Base-by-base conservation (phyloP, 805 yeast species). In the Isabelozyma gotoi region DNA sequence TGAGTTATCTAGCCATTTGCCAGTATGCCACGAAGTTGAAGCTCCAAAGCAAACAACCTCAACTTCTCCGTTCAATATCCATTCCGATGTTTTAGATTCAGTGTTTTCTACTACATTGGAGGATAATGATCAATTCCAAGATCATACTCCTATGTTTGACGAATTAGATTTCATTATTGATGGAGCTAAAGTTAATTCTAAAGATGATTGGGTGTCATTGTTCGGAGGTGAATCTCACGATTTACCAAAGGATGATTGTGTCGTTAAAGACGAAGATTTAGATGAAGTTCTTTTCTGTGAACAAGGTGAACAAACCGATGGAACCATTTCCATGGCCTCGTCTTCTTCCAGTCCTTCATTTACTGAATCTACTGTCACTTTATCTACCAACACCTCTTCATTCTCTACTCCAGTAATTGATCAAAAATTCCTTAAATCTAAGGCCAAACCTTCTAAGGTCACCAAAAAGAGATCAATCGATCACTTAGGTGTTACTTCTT, bases 401-500 rank as follows among this genome's bases (percentile, higher is more conserved):
- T 55, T 60, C 38, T 52, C 69, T 4, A 67, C 71, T 29, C 73
- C 73, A 12, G 44, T 57, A 33, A 48, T 67, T 35, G 69, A 62
- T 40, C 40, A 43, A 33, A 35, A 45, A 12, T 19, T 37, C 11
- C 20, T 12, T 19, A 31, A 50, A 36, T 31, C 37, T 19, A 46
- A 44, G 15, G 42, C 55, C 7, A 43, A 42, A 20, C 38, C 12
- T 33, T 5, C 31, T 7, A 16, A 15, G 3, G 36, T 49, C 29
- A 34, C 41, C 33, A 36, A 36, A 36, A 36, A 53, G 46, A 35
- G 53, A 52, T 44, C 38, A 47, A 79, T 74, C 46, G 96, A 89
- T 63, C 82, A 80, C 51, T 71, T 86, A 42, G 96, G 96, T 32
- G 77, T 84, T 57, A 81, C 86, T 40, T 68, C 85, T 38, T 88